A percentile compares a stretch with the other conserved stretches of the same genome.
Evolutionary conservation across 345 rosid species (phyloP).

Genomic region (Ceriops zippeliana): DNA sequence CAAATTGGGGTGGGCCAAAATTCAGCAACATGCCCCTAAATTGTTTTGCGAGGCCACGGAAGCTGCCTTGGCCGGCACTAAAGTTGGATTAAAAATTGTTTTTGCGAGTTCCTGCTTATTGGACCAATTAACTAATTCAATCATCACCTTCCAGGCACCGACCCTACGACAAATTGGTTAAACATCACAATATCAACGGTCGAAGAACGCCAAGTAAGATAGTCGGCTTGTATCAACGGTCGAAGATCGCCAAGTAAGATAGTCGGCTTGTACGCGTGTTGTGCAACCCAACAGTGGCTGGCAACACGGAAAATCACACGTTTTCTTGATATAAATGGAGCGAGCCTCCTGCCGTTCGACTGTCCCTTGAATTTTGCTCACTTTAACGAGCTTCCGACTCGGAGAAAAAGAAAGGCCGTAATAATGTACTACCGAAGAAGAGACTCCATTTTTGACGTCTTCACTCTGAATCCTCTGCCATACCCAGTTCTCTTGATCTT

Average conservation of each 20-base stretch:
- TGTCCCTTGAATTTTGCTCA: constrained; percentile 4
- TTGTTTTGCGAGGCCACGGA: not conserved
- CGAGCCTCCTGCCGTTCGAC: not conserved
- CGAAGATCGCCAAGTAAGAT: not conserved
- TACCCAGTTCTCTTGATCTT: constrained; percentile 75
- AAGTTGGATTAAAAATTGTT: not conserved
- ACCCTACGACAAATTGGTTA: not conserved
- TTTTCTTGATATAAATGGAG: constrained; percentile 11
- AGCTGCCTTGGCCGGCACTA: constrained; percentile 1
- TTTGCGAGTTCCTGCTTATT: not conserved
- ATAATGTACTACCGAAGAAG: constrained; percentile 41
- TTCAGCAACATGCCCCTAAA: not conserved
- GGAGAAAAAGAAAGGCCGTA: not conserved
- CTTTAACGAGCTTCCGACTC: not conserved
- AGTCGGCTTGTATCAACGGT: not conserved
- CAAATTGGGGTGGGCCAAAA: not conserved
- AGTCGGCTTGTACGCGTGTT: too few species aligned
- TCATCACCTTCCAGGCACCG: not conserved
- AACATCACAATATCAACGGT: constrained; percentile 6
- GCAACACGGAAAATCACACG: not conserved
- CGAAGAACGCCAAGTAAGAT: not conserved
- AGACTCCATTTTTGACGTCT: constrained; percentile 54
- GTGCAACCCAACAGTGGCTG: not conserved
- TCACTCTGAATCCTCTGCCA: constrained; percentile 76
- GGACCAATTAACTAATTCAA: too few species aligned